Evolutionary conservation across 768 basidiomycete genomes (phyloP), one percentile per base, ranked within the genome.

Genomic region (Lentinula sp.): DNA sequence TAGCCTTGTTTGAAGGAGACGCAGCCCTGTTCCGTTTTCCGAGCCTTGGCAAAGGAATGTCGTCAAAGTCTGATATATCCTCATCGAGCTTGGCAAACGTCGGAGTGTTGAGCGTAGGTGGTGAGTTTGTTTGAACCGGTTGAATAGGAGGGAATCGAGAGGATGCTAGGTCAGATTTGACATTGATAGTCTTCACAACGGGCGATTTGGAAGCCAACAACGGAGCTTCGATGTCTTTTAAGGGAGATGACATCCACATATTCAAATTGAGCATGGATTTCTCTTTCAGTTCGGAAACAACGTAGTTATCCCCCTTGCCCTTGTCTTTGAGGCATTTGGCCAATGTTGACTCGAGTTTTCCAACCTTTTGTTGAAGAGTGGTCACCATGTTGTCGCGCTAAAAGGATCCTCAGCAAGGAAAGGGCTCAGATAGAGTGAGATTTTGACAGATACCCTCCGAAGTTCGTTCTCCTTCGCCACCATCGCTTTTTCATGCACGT

Each of bases 401-500:
- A 31, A 21, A 54, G 21, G 39, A 28, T 3, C 28, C 28, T 28
- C 28, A 28, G 28, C 28, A 13, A 37, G 39, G 23, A 42, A 13
- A 28, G 18, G 18, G n/a, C 13, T 10, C 18, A 31, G 13, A 37
- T 21, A 56, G 11, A 21, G 11, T 18, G 0, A n/a, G 32, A 16
- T 6, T 11, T 8, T 45, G 5, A 9, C 5, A 11, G 21, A 28
- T 23, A 60, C 59, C 59, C 59, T 43, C 5, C 59, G 79, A 32
- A 87, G 75, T 59, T 86, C 84, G 64, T 86, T 84, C 56, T 74
- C 75, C 67, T 85, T 85, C 28, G 73, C 75, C 34, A 85, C 76
- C 40, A 80, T 71, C 16, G 80, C 79, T 56, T 84, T 77, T 62
- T 84, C 84, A 64, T 84, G 78, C 21, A 80, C 69, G 10, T 75